Evolutionary conservation across 371 early-diverging fungal genomes (phyloP).

Genomic region (Mortierella sp.): DNA sequence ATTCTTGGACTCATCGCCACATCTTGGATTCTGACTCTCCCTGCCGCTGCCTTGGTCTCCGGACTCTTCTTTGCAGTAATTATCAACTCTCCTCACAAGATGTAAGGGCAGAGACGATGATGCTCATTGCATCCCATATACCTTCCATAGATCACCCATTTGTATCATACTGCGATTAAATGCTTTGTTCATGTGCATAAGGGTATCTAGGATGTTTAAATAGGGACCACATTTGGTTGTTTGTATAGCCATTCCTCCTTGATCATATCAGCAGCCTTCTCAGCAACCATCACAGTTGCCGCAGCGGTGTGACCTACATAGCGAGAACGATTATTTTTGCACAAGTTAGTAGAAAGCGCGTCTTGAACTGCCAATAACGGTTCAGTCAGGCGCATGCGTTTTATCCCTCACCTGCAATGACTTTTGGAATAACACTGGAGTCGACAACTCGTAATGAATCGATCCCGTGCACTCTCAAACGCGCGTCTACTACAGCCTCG

Average conservation of each 20-base stretch:
- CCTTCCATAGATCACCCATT: not conserved
- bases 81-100: constrained; percentile 64
- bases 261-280: constrained; percentile 50
- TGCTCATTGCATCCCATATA: not conserved
- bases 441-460: constrained; percentile 53
- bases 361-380: too few species aligned
- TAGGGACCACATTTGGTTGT: too few species aligned
- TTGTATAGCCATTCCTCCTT: constrained; percentile 37
- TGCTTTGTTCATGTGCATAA: too few species aligned
- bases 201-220: too few species aligned
- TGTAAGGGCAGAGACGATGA: constrained; percentile 1
- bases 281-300: constrained; percentile 44
- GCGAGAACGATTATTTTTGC: not conserved
- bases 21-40: constrained; percentile 86
- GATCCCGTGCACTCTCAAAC: constrained; percentile 52
- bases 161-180: too few species aligned
- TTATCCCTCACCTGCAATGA: constrained; percentile 24
- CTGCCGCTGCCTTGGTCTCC: constrained; percentile 74
- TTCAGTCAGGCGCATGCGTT: too few species aligned
- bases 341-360: not conserved
- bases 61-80: constrained; percentile 76
- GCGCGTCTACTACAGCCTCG: constrained; percentile 52
- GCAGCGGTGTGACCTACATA: constrained; percentile 31
- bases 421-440: constrained; percentile 42
- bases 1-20: constrained; percentile 75